phyloP scores from a whole-genome alignment of 495 filamentous ascomycete species.

The Aspergillus avenaceus region DNA sequence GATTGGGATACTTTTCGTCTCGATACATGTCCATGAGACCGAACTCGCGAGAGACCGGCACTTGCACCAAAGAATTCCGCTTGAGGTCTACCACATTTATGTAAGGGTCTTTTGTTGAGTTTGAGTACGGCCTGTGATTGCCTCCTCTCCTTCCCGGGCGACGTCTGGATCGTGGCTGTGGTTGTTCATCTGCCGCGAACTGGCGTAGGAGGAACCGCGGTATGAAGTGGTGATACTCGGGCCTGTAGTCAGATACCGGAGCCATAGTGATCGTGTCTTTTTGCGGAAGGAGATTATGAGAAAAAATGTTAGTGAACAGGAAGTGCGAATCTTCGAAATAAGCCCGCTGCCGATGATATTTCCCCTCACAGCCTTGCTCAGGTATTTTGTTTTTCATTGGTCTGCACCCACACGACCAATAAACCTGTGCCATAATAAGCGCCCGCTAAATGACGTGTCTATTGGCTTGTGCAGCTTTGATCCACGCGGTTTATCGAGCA shows the following conservation, averaged over 20 bases:
- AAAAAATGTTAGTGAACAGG: neutral
- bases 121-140: neutral
- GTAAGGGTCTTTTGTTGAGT: neutral
- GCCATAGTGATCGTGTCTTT: neutral
- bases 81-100: constrained; percentile 14
- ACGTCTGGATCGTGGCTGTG: neutral
- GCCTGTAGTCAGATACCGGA: neutral
- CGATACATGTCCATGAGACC: constrained; percentile 43
- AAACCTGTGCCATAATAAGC: too few species aligned
- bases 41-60: constrained; percentile 28
- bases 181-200: constrained; percentile 29
- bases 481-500: too few species aligned
- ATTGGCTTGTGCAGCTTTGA: too few species aligned
- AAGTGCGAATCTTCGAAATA: too few species aligned
- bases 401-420: too few species aligned
- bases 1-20: constrained; percentile 20
- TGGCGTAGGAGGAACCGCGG: constrained; percentile 44
- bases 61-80: neutral
- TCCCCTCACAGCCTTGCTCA: too few species aligned
- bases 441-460: too few species aligned
- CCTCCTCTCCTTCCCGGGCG: neutral
- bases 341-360: too few species aligned
- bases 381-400: too few species aligned
- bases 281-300: neutral
- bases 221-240: constrained; percentile 42